A percentile compares a stretch with the other conserved stretches of the same genome.
Evolutionary conservation across 2,329 filamentous ascomycete species (phyloP).

Genomic region (Cordyceps farinosa): DNA sequence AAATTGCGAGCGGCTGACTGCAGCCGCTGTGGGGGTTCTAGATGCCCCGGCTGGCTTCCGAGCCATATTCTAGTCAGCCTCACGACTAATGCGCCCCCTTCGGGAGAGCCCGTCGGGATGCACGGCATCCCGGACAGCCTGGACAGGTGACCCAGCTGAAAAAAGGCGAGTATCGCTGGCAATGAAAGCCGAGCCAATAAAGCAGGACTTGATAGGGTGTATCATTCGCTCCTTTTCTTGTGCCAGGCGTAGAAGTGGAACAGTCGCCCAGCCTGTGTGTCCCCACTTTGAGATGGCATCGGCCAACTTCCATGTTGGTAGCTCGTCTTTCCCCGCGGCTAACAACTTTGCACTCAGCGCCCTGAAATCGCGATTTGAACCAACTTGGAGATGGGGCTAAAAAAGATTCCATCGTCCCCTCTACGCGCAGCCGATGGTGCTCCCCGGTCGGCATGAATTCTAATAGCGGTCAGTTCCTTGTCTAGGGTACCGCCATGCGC

Average conservation of each 20-base stretch:
- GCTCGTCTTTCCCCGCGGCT: not conserved
- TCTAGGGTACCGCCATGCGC: not conserved
- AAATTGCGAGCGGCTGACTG: conserved; percentile 8
- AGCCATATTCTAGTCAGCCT: not conserved
- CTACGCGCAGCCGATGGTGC: not conserved
- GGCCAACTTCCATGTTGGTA: not conserved
- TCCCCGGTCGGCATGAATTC: not conserved
- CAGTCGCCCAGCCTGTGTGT: not conserved
- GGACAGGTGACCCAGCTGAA: not conserved
- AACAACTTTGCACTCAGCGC: not conserved
- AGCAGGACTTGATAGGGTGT: not conserved
- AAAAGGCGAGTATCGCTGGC: not conserved
- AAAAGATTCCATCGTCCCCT: not conserved
- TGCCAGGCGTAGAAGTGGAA: not conserved
- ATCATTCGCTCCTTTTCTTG: not conserved
- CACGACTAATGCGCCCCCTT: not conserved
- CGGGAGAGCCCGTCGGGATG: not conserved
- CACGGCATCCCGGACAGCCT: not conserved
- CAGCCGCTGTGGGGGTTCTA: conserved; percentile 7
- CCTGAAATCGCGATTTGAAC: too few species aligned
- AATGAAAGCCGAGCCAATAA: not conserved
- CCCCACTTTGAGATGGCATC: not conserved
- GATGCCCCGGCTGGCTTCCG: not conserved
- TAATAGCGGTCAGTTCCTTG: not conserved
- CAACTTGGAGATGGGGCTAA: not conserved